These are phyloP conservation scores for Candida rishiriensis DNA, from an alignment of 805 yeast species.

Conservation along the genomic window DNA sequence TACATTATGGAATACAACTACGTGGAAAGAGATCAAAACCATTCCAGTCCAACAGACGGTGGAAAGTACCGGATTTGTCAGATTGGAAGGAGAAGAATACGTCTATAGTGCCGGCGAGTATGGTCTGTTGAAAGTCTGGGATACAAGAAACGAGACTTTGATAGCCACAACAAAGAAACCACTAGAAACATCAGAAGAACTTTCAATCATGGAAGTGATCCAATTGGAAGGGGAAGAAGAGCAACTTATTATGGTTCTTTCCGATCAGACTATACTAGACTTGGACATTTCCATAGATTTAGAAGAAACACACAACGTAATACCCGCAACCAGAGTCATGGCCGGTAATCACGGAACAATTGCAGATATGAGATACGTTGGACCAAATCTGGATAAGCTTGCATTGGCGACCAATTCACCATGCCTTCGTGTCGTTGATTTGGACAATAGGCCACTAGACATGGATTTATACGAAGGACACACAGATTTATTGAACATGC, in stretches of 20 bases:
- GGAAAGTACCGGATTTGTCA: conserved; percentile 62
- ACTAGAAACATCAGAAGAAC: conserved; percentile 61
- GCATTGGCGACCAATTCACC: conserved; percentile 96
- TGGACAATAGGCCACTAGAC: conserved; percentile 51
- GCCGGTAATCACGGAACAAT: conserved; percentile 96
- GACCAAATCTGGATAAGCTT: conserved; percentile 51
- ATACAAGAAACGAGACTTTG: conserved; percentile 42
- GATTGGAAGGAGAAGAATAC: conserved; percentile 28
- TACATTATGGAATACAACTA: conserved; percentile 51
- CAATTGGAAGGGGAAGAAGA: conserved; percentile 25
- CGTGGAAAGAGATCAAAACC: conserved; percentile 55
- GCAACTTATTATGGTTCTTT: conserved; percentile 50
- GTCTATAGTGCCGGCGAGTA: conserved; percentile 78
- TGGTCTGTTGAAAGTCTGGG: conserved; percentile 66
- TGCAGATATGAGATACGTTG: conserved; percentile 80
- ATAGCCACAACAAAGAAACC: conserved; percentile 45
- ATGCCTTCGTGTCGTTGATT: conserved; percentile 69
- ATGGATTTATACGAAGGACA: conserved; percentile 75
- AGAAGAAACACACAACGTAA: conserved; percentile 22
- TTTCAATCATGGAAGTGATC: conserved; percentile 58
- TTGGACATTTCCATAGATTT: conserved; percentile 22
- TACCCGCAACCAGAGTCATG: conserved; percentile 50
- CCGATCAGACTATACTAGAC: conserved; percentile 75
- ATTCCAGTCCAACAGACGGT: conserved; percentile 70
- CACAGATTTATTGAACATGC: conserved; percentile 72